These are phyloP conservation scores for Suhomyces panamericanus DNA, from an alignment of 1,139 yeast genomes.

Conservation along the genomic window DNA sequence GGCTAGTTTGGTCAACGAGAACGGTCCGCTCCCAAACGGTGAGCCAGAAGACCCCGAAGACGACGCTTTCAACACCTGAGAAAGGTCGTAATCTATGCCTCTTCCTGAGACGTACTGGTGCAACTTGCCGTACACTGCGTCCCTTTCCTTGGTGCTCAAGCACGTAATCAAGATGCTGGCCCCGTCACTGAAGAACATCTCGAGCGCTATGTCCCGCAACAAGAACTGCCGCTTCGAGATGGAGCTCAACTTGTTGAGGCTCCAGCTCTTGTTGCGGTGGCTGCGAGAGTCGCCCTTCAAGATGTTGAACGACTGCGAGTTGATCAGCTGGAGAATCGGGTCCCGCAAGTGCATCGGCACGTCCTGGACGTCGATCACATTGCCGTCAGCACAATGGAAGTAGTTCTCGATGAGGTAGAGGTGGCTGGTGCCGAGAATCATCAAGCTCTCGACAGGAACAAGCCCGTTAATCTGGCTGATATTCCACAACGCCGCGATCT, in stretches of 20 bases:
- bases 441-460: slow-evolving; percentile 68
- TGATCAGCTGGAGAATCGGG: slow-evolving; percentile 61
- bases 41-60: slow-evolving; percentile 2
- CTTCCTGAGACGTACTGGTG: slow-evolving; percentile 47
- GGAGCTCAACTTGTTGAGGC: slow-evolving; percentile 54
- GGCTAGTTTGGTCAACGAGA: slow-evolving; percentile 32
- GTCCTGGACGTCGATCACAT: slow-evolving; percentile 67
- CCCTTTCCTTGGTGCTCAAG: slow-evolving; percentile 51
- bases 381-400: slow-evolving; percentile 57
- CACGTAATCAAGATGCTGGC: slow-evolving; percentile 65
- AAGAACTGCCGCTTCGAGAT: slow-evolving; percentile 73
- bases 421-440: slow-evolving; percentile 65
- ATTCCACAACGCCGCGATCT: slow-evolving; percentile 69
- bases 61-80: slow-evolving; percentile 48
- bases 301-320: slow-evolving; percentile 31
- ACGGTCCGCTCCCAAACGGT: slow-evolving; percentile 16
- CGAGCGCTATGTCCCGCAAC: slow-evolving; percentile 75
- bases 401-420: slow-evolving; percentile 70
- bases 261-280: slow-evolving; percentile 58
- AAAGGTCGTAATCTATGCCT: slow-evolving; percentile 52
- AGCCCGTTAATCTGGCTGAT: slow-evolving; percentile 72
- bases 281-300: slow-evolving; percentile 23
- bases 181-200: slow-evolving; percentile 72
- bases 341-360: slow-evolving; percentile 64
- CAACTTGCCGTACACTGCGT: slow-evolving; percentile 51